Base-by-base conservation (phyloP, 352 stramenopile species). In the Thraustochytrium aureum region DNA sequence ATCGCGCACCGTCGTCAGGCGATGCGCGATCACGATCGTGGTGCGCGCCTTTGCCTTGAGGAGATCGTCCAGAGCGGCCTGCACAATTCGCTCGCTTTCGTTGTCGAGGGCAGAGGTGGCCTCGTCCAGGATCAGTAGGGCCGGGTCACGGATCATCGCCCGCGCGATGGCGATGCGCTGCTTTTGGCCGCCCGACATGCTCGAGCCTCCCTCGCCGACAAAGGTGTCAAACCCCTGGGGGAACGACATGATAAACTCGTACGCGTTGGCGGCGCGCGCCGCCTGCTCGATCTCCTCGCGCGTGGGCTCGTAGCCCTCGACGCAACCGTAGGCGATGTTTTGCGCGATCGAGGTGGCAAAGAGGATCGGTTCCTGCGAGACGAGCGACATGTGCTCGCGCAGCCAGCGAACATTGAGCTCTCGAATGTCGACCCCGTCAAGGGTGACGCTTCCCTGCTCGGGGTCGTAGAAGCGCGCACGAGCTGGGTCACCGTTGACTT, bases 121-220 rank as follows among this genome's bases (percentile, higher is more conserved):
- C 83, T 97, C 92, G 82, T 97, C 92, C n/a, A 96, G 81, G 43
- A 97, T 82, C 42, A 97, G 84, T 26, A 97, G 87, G 10, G 84
- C 83, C 5, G 91, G 93, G 65, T 96, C 92, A 61, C 93, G 92
- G 45, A 98, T 84, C 50, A 98, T 87, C 0, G 92, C 93, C 37
- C 94, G 87, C 12, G 93, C 93, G 72, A 98, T 97, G 4, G 90
- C 90, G 75, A 98, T 93, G 20, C 94, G 86, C 84, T 98, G 93
- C 75, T 96, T 97, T 87, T 99, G 94, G 12, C 95, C 95, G 52
- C 94, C 94, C 1, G 89, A 97, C 12, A 99, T 86, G 61, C 94
- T 62, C 6, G 86, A 83, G 20, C 92, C 92, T 33, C 88, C 84
- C 69, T 97, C 92, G 47, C 92, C 91, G 32, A 97, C 91, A 32